Evolutionary conservation across 805 yeast species (phyloP), one percentile per base, ranked within the genome.

Genomic region (Yamadazyma sp.): DNA sequence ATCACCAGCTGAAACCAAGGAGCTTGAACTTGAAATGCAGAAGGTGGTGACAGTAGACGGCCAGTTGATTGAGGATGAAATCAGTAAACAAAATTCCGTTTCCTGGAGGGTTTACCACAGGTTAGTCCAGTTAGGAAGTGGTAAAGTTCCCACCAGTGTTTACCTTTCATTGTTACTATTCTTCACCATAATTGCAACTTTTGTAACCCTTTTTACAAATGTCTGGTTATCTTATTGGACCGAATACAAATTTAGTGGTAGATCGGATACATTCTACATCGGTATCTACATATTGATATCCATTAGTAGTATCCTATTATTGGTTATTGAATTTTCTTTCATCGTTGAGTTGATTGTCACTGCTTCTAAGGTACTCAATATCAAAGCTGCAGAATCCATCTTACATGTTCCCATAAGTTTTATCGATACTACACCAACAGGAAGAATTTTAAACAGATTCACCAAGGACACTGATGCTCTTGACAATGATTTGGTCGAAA

Each of bases 191-290:
- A 39, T 71, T 7, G 64, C 73, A 32, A 72, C 75, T 1, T 82
- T 80, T 54, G 64, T 71, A 42, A 67, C 64, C 38, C 55, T 81
- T 30, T 79, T 82, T 51, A 70, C 82, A 30, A 82, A 80, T 55
- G 78, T 81, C 13, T 85, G 95, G 95, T 67, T 89, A 41, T 80
- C 95, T 1, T 88, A 82, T 59, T 88, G 96, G 96, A 69, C 81
- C 4, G 71, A 68, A 13, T 40, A 67, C 35, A 77, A 73, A 54
- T 85, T 83, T 52, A 44, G 55, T 4, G 54, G 56, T 16, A 60
- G 62, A 37, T 37, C 74, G 6, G 65, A 70, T 37, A 72, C 77
- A 0, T 78, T 78, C 48, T 86, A 86, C 62, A 82, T 83, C 57
- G 95, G 93, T 1, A 46, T 85, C 30, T 82, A 80, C 48, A 80